phyloP scores from a whole-genome alignment of 345 rosid species.

The Linum usitatissimum region DNA sequence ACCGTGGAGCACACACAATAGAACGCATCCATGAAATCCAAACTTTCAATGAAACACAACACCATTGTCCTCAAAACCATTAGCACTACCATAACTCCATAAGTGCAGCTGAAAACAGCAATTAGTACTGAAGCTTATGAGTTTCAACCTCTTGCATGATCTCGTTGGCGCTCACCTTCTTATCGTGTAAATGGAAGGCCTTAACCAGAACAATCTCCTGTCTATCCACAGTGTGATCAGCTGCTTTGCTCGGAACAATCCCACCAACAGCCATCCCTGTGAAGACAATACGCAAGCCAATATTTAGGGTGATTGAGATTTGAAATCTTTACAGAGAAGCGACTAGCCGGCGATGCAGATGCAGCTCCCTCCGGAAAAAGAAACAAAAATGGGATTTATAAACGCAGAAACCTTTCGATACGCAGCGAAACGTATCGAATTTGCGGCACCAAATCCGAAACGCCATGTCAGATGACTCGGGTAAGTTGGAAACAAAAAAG shows the following conservation, averaged over 20 bases:
- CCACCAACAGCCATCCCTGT: slow-evolving; percentile 43
- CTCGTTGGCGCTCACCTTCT: slow-evolving; percentile 21
- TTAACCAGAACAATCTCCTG: slow-evolving; percentile 32
- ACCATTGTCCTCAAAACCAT: slow-evolving; percentile 26
- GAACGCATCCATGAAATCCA: slow-evolving; percentile 31
- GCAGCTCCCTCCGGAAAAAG: too few species aligned
- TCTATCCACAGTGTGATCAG: slow-evolving; percentile 39
- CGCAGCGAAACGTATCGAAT: too few species aligned
- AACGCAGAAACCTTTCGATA: too few species aligned
- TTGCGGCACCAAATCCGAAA: too few species aligned
- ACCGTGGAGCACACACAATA: slow-evolving; percentile 47
- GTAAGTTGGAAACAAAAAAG: too few species aligned
- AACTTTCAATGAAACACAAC: slow-evolving; percentile 23
- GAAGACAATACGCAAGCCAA: slow-evolving; percentile 29
- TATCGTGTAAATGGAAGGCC: slow-evolving; percentile 25
- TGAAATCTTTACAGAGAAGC: too few species aligned
- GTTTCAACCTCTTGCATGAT: slow-evolving; percentile 29
- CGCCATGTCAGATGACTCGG: too few species aligned
- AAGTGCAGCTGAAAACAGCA: slow-evolving; percentile 14
- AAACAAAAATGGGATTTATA: too few species aligned
- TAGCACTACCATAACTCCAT: slow-evolving; percentile 28
- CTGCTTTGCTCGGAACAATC: slow-evolving; percentile 38
- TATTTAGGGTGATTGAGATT: too few species aligned
- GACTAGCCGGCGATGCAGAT: too few species aligned
- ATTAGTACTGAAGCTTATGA: slow-evolving; percentile 27